Base-by-base conservation (phyloP, 2,329 filamentous ascomycete species). In the Diaporthe citrichinensis region DNA sequence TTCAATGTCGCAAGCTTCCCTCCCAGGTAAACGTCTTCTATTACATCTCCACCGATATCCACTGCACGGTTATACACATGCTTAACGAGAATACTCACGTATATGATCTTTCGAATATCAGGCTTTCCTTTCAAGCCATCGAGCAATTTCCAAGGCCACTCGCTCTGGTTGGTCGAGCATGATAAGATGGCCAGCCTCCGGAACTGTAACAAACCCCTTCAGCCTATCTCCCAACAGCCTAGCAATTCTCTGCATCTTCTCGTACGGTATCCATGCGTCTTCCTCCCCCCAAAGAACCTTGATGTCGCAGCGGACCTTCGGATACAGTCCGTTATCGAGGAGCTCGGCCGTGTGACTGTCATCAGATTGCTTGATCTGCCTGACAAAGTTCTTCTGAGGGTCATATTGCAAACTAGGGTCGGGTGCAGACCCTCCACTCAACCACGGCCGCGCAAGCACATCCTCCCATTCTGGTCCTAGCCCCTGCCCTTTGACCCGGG, bases 81-180 rank as follows among this genome's bases (percentile, higher is more conserved):
- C 10, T 1, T 25, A 58, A 36, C 17, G 7, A 36, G 10, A 57
- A 12, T 20, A 58, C 14, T 5, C 1, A 39, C 36, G 3, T 15
- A 39, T 3, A 14, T 49, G 4, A 44, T 8, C 46, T 41, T 7
- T 8, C 34, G 12, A 41, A 23, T 6, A 4, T 69, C 49, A 55
- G 8, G 15, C n/a, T n/a, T 41, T 12, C 10, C 23, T 69, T 9
- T 28, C 65, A 20, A 69, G 65, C 65, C 65, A 69, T 23, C 65
- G 34, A 41, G 9, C 12, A 14, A 69, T 41, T 5, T 69, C 65
- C 34, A 69, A 41, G 23, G 65, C 9, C 17, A 69, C 65, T 12
- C 65, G 46, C 49, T 69, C 65, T 1, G 65, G 65, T 20, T 69
- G 65, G 3, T 69, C 65, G 34, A 69, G 65, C 65, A 69, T 69